Conservation (phyloP, 192 early-diverging fungal species). For the Spizellomyces sp. region DNA sequence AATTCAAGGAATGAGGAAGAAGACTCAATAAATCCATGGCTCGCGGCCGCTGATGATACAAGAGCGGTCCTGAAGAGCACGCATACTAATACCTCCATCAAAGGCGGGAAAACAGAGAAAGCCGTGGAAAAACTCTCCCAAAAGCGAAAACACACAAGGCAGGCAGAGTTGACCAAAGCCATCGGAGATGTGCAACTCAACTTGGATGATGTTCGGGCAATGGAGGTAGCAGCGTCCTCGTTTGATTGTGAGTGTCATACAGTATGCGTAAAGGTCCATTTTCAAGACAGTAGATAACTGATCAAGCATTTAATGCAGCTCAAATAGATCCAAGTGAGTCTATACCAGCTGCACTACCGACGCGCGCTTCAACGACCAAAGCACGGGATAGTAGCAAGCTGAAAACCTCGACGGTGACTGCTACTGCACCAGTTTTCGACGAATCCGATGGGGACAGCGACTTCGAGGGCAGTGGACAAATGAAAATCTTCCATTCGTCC, state of each 20-base stretch:
- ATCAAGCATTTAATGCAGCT: too few relatives aligned
- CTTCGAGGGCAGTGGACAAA: slow-evolving; percentile 6
- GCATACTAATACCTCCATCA: slow-evolving; percentile 53
- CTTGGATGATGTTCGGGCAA: slow-evolving; percentile 62
- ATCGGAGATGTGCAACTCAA: slow-evolving; percentile 72
- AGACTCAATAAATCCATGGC: slow-evolving; percentile 77
- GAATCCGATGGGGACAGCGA: slow-evolving; percentile 48
- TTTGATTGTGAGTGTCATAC: too few relatives aligned
- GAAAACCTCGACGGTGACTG: slow-evolving; percentile 10
- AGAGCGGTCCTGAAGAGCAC: slow-evolving; percentile 55
- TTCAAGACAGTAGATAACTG: too few relatives aligned
- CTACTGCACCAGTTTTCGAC: slow-evolving; percentile 21
- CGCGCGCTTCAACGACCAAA: background rate
- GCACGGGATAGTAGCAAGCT: background rate
- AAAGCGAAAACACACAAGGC: slow-evolving; percentile 46
- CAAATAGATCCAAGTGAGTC: background rate
- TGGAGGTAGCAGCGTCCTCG: slow-evolving; percentile 33
- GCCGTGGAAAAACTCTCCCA: slow-evolving; percentile 68
- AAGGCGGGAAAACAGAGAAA: slow-evolving; percentile 65
- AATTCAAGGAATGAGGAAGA: slow-evolving; percentile 12
- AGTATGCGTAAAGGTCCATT: too few relatives aligned
- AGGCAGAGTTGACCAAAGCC: slow-evolving; percentile 33
- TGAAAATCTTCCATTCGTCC: slow-evolving; percentile 56
- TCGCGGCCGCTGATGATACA: slow-evolving; percentile 44
- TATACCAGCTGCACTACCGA: background rate